phyloP scores from a whole-genome alignment of 73 alveolate species.

The Tetrahymena elliotti region DNA sequence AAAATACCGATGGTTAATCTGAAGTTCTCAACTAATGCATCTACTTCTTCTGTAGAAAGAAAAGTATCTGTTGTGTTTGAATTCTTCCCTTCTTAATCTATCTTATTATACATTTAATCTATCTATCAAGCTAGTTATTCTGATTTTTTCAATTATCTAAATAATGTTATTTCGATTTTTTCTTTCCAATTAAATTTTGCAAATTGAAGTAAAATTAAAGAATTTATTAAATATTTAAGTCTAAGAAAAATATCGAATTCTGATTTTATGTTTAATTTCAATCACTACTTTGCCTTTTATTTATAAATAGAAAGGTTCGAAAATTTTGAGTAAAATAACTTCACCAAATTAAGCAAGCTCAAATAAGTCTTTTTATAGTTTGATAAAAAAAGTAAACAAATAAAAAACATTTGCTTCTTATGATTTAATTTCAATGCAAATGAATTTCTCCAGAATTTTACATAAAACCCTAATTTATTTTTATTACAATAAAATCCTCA shows the following conservation, averaged over 20 bases:
- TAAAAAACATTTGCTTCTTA: no score
- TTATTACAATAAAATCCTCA: no score
- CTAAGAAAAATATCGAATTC: background rate
- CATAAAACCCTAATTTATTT: no score
- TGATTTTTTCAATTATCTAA: no score
- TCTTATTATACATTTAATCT: background rate
- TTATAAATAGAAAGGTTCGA: no score
- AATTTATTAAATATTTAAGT: no score
- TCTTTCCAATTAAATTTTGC: background rate
- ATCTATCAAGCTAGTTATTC: background rate
- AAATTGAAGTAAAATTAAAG: background rate
- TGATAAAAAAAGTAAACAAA: no score
- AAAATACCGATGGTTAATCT: background rate
- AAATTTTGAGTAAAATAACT: background rate
- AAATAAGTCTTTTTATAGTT: no score
- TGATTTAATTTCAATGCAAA: no score
- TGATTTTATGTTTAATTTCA: background rate
- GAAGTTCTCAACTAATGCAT: background rate
- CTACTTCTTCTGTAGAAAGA: background rate
- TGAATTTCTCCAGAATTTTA: no score
- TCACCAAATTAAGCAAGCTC: background rate
- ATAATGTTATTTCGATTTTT: background rate
- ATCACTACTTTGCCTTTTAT: background rate
- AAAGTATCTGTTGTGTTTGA: background rate
- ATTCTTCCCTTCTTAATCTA: background rate